A percentile compares a stretch with the other conserved stretches of the same genome.
phyloP scores from a whole-genome alignment of 2,329 filamentous ascomycete species.

The Trichoderma pleuroti region DNA sequence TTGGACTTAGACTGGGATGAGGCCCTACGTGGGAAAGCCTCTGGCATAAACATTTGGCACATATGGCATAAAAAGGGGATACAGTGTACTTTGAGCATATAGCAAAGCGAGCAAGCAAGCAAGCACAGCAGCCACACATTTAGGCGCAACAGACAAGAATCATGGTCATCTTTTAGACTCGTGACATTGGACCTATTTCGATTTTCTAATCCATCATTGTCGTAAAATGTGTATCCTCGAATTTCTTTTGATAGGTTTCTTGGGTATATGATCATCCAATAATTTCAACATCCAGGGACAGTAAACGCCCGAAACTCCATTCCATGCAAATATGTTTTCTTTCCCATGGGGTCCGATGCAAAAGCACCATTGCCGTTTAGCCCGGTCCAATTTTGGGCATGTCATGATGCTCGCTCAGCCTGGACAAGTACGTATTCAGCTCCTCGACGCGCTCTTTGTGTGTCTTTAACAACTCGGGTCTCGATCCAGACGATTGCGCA shows the following conservation, averaged over 20 bases:
- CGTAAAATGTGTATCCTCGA: neutral
- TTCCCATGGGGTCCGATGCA: neutral
- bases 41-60: neutral
- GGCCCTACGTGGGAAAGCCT: neutral
- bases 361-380: conserved; percentile 30
- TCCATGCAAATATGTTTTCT: neutral
- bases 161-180: neutral
- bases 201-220: neutral
- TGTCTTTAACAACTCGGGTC: conserved; percentile 83
- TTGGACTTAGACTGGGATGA: conserved; percentile 18
- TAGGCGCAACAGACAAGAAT: neutral
- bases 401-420: conserved; percentile 93
- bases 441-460: conserved; percentile 97
- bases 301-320: conserved; percentile 29
- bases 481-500: conserved; percentile 54
- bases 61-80: conserved; percentile 13
- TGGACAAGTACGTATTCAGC: conserved; percentile 87
- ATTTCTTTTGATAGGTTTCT: neutral
- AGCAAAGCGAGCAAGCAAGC: neutral
- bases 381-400: conserved; percentile 72
- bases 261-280: neutral
- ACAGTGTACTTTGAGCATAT: conserved; percentile 15
- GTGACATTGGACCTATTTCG: neutral
- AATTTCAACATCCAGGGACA: conserved; percentile 13
- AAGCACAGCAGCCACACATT: conserved; percentile 2